phyloP scores from a whole-genome alignment of 202 grass and related monocot species.

The Brachypodium distachyon region DNA sequence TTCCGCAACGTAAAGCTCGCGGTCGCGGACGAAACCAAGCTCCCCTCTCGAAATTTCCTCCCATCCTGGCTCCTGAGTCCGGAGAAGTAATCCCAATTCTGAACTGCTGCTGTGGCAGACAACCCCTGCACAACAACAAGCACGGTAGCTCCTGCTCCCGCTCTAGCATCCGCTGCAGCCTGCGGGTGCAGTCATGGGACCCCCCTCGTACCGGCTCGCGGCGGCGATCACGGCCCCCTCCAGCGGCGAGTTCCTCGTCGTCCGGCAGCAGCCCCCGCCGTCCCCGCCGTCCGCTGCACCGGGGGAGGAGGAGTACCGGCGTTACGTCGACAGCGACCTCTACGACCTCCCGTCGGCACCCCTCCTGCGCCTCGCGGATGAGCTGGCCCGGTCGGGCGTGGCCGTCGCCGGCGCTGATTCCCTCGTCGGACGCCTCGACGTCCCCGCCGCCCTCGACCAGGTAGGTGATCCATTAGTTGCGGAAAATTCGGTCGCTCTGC shows the following conservation, averaged over 20 bases:
- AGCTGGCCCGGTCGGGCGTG: slow-evolving; percentile 13
- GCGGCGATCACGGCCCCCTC: slow-evolving; percentile 49
- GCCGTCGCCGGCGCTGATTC: slow-evolving; percentile 17
- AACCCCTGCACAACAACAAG: neutral
- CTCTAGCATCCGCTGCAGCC: neutral
- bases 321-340: slow-evolving; percentile 66
- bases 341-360: slow-evolving; percentile 79
- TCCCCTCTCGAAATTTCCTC: too few relatives aligned
- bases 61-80: too few relatives aligned
- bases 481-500: neutral
- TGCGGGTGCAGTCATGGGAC: neutral
- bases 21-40: neutral
- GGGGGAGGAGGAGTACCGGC: slow-evolving; percentile 56
- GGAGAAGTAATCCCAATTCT: neutral
- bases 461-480: slow-evolving; percentile 47
- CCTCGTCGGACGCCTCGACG: slow-evolving; percentile 52
- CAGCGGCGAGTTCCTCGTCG: slow-evolving; percentile 55
- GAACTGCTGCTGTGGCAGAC: too few relatives aligned
- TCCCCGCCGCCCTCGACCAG: slow-evolving; percentile 52
- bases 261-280: slow-evolving; percentile 37
- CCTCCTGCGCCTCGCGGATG: slow-evolving; percentile 19
- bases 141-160: neutral
- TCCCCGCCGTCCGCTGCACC: neutral
- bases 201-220: slow-evolving; percentile 34
- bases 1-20: too few relatives aligned